Conservation (phyloP, 192 early-diverging fungal species). For the Coemansia reversa region DNA sequence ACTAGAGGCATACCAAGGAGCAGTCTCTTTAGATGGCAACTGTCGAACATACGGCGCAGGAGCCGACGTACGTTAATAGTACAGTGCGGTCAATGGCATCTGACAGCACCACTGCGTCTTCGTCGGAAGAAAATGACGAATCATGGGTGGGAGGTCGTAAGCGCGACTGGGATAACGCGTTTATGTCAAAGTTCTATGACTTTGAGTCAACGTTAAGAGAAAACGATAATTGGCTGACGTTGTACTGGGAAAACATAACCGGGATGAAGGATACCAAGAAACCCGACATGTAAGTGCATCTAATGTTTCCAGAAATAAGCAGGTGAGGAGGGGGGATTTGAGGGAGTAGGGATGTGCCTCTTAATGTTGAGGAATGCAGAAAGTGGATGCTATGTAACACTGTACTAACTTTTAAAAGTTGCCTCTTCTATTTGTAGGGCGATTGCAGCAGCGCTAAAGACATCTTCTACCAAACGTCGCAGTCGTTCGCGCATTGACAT, state of each 20-base stretch:
- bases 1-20: not conserved
- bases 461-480: slow-evolving; percentile 45
- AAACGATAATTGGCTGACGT: slow-evolving; percentile 50
- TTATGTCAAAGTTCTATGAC: slow-evolving; percentile 43
- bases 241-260: slow-evolving; percentile 45
- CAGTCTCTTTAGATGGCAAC: slow-evolving; percentile 16
- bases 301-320: not conserved
- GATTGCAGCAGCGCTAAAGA: slow-evolving; percentile 48
- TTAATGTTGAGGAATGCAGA: not conserved
- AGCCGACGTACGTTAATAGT: slow-evolving; percentile 8
- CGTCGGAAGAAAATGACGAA: slow-evolving; percentile 1
- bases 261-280: slow-evolving; percentile 36
- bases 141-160: slow-evolving; percentile 45
- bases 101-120: slow-evolving; percentile 15
- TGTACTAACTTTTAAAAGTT: not conserved
- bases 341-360: not conserved
- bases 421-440: slow-evolving; percentile 17
- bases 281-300: slow-evolving; percentile 30
- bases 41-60: slow-evolving; percentile 1
- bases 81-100: slow-evolving; percentile 28
- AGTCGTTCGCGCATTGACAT: slow-evolving; percentile 43
- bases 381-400: not conserved
- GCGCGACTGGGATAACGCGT: slow-evolving; percentile 55
- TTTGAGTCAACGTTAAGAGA: slow-evolving; percentile 51
- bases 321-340: slow-evolving; percentile 4